These are phyloP conservation scores for Talaromyces adpressus DNA, from an alignment of 495 filamentous ascomycete species.

Conservation along the genomic window DNA sequence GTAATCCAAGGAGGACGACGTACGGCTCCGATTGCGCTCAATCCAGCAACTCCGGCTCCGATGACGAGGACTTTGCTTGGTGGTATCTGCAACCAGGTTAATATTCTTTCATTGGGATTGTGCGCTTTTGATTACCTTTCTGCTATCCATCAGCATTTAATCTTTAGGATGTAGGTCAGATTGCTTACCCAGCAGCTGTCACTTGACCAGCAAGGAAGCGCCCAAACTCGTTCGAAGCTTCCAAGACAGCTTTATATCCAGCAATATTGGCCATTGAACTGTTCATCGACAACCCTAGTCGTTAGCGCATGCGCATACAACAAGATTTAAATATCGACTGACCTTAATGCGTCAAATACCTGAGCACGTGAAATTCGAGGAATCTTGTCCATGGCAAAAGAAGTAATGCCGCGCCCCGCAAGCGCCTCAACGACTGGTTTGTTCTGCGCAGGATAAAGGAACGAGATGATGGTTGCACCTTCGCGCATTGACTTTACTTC, in stretches of 20 bases:
- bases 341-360: slow-evolving; percentile 66
- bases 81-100: slow-evolving; percentile 49
- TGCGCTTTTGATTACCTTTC: not conserved
- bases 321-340: not conserved
- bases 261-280: slow-evolving; percentile 84
- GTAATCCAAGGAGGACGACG: not conserved
- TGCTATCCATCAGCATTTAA: slow-evolving; percentile 12
- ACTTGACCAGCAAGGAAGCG: slow-evolving; percentile 77
- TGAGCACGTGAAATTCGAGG: slow-evolving; percentile 78
- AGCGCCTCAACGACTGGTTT: slow-evolving; percentile 59
- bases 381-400: slow-evolving; percentile 81
- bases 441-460: slow-evolving; percentile 70
- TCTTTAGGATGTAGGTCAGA: not conserved
- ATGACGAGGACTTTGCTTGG: slow-evolving; percentile 79
- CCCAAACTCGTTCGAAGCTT: slow-evolving; percentile 76
- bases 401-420: slow-evolving; percentile 53
- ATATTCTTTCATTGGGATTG: not conserved
- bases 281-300: slow-evolving; percentile 4
- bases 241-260: slow-evolving; percentile 77
- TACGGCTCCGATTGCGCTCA: slow-evolving; percentile 70
- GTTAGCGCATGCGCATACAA: not conserved
- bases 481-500: slow-evolving; percentile 55
- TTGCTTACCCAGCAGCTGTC: slow-evolving; percentile 59
- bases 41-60: slow-evolving; percentile 72
- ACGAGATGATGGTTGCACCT: slow-evolving; percentile 64